Evolutionary conservation across 345 rosid species (phyloP).

Genomic region (Carallia brachiata): DNA sequence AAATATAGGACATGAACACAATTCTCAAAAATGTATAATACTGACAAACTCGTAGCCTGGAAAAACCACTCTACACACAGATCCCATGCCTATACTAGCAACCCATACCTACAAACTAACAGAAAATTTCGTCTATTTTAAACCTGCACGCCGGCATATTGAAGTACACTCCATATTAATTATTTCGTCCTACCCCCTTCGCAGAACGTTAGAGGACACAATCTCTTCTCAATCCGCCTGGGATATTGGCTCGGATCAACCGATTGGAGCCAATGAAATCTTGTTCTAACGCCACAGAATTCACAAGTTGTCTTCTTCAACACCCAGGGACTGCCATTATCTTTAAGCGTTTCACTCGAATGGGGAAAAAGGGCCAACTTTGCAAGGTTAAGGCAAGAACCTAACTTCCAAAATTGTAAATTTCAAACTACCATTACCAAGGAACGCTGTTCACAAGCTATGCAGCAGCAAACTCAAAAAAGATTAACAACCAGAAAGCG

Average conservation of each 20-base stretch:
- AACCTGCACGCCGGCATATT: too few species aligned
- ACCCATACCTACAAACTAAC: too few species aligned
- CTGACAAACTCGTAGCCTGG: neutral
- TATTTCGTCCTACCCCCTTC: neutral
- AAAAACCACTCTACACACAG: neutral
- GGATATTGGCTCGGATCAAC: neutral
- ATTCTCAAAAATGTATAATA: too few species aligned
- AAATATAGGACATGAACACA: neutral
- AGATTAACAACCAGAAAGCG: neutral
- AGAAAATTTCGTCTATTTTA: too few species aligned
- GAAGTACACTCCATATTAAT: too few species aligned
- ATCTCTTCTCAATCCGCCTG: neutral
- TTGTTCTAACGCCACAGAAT: neutral
- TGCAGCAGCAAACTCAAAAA: neutral
- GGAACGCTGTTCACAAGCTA: neutral
- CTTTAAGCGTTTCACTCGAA: neutral
- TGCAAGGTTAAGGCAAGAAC: neutral
- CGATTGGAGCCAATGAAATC: neutral
- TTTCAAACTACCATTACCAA: neutral
- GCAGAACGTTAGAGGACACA: neutral
- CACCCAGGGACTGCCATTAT: neutral
- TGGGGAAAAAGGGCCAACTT: neutral
- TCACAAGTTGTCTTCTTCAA: neutral
- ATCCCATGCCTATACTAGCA: too few species aligned
- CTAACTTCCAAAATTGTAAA: neutral